Base-by-base conservation (phyloP, 495 filamentous ascomycete genomes). In the Talaromyces liani region DNA sequence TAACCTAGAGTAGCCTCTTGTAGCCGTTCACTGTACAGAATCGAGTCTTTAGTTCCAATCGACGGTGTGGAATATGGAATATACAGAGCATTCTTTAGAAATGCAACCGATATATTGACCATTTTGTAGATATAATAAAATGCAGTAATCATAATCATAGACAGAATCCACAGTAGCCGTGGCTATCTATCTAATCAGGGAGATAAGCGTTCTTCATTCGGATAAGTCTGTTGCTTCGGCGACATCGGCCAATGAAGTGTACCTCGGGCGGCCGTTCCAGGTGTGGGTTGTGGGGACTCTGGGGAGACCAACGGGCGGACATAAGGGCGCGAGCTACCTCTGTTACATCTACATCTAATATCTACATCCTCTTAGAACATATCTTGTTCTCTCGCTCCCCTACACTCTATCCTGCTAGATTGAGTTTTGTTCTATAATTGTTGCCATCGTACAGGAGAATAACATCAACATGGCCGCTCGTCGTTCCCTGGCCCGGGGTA, bases 381-480 rank as follows among this genome's bases (percentile, higher is more conserved):
- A 9, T 56, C 5, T 29, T 14, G 2, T 56, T 56, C 16, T 9
- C 10, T n/a, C 9, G 6, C 14, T 54, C 14, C 53, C 24, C 53
- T 29, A 6, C 16, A 20, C 7, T 25, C 22, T 9, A 27, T 22
- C n/a, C 53, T 24, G 7, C 24, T 56, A 18, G 8, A 49, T n/a
- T 22, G 12, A 27, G 4, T 25, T 55, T 1, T 55, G 22, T 9
- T 14, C 27, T 22, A 8, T 29, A 4, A 16, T 56, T 56, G 14
- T 56, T 29, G 53, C 4, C 22, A 54, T 2, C 6, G 1, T 5
- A 54, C 7, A 22, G 0, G 24, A 4, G 12, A 3, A 54, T 14
- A 57, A 27, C 56, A 62, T 61, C 68, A 76, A 45, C 63, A 80
- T 80, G 77, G 76, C 78, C 68, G 75, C 78, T 72, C 71, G 75